phyloP scores from a whole-genome alignment of 2,329 filamentous ascomycete species.

The Cladosporium oxysporum region DNA sequence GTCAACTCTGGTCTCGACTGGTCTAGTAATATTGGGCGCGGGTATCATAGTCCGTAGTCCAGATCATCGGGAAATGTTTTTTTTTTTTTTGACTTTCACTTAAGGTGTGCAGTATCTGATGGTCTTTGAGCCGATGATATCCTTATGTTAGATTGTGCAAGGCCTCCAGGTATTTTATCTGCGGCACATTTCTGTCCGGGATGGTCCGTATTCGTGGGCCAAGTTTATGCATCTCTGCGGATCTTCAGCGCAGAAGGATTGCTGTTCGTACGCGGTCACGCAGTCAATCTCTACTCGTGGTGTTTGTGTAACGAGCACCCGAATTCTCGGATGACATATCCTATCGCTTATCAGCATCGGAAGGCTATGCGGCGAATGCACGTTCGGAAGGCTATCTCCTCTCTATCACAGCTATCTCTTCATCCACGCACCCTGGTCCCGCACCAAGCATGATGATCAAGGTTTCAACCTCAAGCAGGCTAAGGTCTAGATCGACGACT shows the following conservation, averaged over 20 bases:
- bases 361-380: background rate
- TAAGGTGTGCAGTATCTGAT: background rate
- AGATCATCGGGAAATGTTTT: background rate
- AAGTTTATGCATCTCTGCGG: background rate
- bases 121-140: background rate
- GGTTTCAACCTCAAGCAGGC: slow-evolving; percentile 3
- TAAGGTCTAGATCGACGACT: slow-evolving; percentile 3
- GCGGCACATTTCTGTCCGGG: background rate
- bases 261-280: background rate
- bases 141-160: background rate
- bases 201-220: background rate
- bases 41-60: background rate
- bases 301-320: background rate
- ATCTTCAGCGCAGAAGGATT: background rate
- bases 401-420: background rate
- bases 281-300: background rate
- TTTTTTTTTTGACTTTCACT: background rate
- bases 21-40: background rate
- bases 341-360: background rate
- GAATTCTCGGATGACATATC: background rate
- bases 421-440: background rate
- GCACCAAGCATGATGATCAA: slow-evolving; percentile 1
- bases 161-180: background rate
- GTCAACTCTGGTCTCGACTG: background rate
- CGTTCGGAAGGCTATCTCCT: background rate